These are phyloP conservation scores for Sonneratia caseolaris DNA, from an alignment of 345 rosid species.

Conservation along the genomic window DNA sequence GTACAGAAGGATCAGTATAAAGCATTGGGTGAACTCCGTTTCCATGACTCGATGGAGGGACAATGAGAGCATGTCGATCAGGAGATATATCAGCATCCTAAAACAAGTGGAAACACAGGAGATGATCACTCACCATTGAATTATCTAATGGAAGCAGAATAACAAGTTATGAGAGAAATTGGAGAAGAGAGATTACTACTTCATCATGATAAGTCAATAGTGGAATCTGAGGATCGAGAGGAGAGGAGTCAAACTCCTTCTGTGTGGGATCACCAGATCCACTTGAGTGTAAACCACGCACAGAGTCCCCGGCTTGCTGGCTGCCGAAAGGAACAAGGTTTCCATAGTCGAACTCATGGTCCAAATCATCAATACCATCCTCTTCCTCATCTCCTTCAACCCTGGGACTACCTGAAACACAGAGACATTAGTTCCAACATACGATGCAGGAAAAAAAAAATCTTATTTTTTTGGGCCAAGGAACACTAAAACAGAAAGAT, in stretches of 20 bases:
- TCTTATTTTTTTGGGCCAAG: too few relatives aligned
- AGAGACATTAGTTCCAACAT: not conserved
- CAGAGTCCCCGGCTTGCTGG: conserved; percentile 51
- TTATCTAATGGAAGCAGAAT: not conserved
- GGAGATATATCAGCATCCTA: conserved; percentile 81
- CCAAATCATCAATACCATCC: conserved; percentile 86
- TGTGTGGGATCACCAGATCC: conserved; percentile 31
- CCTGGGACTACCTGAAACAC: conserved; percentile 68
- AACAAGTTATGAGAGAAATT: not conserved
- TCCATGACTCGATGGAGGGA: conserved; percentile 72
- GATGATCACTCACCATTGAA: not conserved
- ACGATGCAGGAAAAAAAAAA: too few relatives aligned
- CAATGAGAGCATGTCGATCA: conserved; percentile 79
- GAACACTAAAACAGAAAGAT: not conserved
- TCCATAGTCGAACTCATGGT: conserved; percentile 62
- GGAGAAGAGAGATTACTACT: conserved; percentile 27
- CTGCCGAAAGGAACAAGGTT: conserved; percentile 46
- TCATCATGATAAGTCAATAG: conserved; percentile 86
- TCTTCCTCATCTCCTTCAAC: conserved; percentile 97
- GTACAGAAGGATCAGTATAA: conserved; percentile 53
- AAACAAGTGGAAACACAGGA: conserved; percentile 2
- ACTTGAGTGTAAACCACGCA: conserved; percentile 30
- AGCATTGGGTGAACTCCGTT: conserved; percentile 64
- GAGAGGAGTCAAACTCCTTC: conserved; percentile 64
- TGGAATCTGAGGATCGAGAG: conserved; percentile 60